Conservation (phyloP, 163 green algal genomes). For the Scenedesmus sp. region DNA sequence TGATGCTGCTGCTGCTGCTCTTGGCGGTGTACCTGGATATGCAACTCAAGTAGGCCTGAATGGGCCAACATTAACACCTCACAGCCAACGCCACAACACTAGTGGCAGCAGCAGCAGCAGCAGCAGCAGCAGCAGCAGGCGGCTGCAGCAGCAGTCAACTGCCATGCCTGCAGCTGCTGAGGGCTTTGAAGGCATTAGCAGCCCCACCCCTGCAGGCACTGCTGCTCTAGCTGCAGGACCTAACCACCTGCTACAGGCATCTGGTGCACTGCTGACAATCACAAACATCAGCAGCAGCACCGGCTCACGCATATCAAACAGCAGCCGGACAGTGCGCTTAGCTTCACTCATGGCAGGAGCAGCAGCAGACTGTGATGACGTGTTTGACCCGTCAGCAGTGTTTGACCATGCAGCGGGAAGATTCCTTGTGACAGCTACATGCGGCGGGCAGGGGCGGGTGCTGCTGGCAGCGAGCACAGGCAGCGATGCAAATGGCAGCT, state of each 20-base stretch:
- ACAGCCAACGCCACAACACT: neutral
- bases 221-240: slow-evolving; percentile 26
- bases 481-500: slow-evolving; percentile 4
- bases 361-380: slow-evolving; percentile 29
- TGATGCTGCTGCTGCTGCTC: neutral
- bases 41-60: neutral
- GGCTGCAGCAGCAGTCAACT: neutral
- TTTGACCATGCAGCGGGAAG: slow-evolving; percentile 28
- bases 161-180: neutral
- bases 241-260: slow-evolving; percentile 31
- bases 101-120: neutral
- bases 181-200: slow-evolving; percentile 10
- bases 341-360: slow-evolving; percentile 30
- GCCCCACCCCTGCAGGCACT: slow-evolving; percentile 2
- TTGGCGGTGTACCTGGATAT: neutral
- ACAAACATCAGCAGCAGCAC: slow-evolving; percentile 18
- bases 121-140: slow-evolving; percentile 4
- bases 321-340: neutral
- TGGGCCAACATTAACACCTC: neutral
- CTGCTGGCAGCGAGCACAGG: slow-evolving; percentile 29
- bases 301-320: neutral
- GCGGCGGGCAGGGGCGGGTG: slow-evolving; percentile 37
- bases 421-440: slow-evolving; percentile 40
- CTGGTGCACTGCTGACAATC: slow-evolving; percentile 28
- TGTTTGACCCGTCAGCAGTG: slow-evolving; percentile 31